Evolutionary conservation across 208 protist genomes (phyloP).

Genomic region (Leishmania turanica): DNA sequence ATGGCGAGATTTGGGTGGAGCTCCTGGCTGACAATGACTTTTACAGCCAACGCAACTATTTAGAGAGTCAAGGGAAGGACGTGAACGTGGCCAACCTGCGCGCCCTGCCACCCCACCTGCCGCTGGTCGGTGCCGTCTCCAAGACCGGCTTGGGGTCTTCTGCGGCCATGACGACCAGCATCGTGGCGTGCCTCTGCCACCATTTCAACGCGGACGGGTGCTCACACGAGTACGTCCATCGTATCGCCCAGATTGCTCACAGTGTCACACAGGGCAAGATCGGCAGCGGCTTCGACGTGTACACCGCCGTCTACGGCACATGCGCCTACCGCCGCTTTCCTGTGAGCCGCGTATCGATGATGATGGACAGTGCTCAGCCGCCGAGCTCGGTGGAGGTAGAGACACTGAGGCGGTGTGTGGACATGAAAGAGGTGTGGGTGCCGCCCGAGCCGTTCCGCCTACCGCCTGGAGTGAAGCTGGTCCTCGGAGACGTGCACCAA

Average conservation of each 20-base stretch:
- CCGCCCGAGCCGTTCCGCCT: conserved; percentile 69
- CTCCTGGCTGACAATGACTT: conserved; percentile 93
- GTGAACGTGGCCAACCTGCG: conserved; percentile 70
- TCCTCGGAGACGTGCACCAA: conserved; percentile 90
- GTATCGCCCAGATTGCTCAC: conserved; percentile 93
- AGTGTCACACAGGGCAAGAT: conserved; percentile 96
- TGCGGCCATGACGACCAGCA: conserved; percentile 92
- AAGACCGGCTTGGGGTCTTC: conserved; percentile 96
- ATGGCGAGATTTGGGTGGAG: conserved; percentile 43
- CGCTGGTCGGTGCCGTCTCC: conserved; percentile 79
- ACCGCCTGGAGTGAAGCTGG: conserved; percentile 78
- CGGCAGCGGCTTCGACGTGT: conserved; percentile 97
- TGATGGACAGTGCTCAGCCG: conserved; percentile 46
- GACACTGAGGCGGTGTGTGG: conserved; percentile 48
- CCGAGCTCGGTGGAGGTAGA: conserved; percentile 46
- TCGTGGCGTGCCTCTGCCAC: conserved; percentile 88
- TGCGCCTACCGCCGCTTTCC: conserved; percentile 93
- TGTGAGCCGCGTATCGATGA: conserved; percentile 49
- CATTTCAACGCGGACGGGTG: conserved; percentile 35
- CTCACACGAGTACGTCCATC: conserved; percentile 79
- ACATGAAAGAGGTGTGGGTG: conserved; percentile 69
- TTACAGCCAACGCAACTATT: conserved; percentile 91
- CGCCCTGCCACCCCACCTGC: conserved; percentile 55
- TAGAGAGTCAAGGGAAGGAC: conserved; percentile 48
- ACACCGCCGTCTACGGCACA: conserved; percentile 93